Percentiles rank a stretch among this genome's conserved stretches.
phyloP scores from a whole-genome alignment of 169 alveolate genomes.

The Plasmodium berghei region DNA sequence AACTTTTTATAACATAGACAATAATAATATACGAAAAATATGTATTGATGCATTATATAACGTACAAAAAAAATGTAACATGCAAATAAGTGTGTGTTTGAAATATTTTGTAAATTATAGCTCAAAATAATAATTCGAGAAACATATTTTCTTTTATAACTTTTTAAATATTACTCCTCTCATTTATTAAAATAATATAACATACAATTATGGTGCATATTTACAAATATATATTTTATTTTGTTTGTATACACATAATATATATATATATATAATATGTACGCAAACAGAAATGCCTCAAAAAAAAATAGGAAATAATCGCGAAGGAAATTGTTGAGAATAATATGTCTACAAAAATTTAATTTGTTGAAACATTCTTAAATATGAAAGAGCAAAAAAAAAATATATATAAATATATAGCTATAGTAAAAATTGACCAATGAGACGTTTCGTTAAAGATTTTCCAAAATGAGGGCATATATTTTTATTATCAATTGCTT shows the following conservation, averaged over 20 bases:
- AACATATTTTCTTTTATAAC: neutral
- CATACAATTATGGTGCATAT: neutral
- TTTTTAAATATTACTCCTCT: neutral
- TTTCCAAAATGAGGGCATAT: constrained; percentile 50
- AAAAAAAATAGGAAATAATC: neutral
- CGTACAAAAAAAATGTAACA: constrained; percentile 5
- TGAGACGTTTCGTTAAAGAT: constrained; percentile 31
- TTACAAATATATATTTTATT: neutral
- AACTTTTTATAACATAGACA: neutral
- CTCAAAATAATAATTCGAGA: constrained; percentile 2
- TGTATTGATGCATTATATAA: neutral
- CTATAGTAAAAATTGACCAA: constrained; percentile 8
- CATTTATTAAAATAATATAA: neutral
- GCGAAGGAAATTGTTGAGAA: constrained; percentile 7
- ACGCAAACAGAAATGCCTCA: neutral
- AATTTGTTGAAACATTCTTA: constrained; percentile 8
- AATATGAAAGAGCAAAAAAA: constrained; percentile 22
- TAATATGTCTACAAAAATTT: constrained; percentile 8
- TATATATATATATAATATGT: neutral
- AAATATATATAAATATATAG: constrained; percentile 7
- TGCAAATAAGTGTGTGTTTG: constrained; percentile 34
- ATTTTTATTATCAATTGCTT: constrained; percentile 38
- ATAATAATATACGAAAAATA: constrained; percentile 15
- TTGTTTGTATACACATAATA: neutral
- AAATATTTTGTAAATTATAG: constrained; percentile 12